phyloP scores from a whole-genome alignment of 2,329 filamentous ascomycete species.

The Cladophialophora chaetospira region DNA sequence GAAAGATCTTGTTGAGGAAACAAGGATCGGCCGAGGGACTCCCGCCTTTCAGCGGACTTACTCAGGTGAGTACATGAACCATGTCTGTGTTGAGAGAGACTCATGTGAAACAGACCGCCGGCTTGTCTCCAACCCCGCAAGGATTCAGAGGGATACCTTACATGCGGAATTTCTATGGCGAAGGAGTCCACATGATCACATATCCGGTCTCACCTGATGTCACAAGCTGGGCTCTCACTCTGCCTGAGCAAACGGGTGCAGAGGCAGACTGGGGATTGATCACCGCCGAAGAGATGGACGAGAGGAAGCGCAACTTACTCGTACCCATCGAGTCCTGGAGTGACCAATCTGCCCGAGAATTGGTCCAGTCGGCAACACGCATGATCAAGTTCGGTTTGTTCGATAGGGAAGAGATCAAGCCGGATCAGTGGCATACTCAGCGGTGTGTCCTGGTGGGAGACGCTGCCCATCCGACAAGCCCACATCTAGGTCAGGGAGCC shows the following conservation, averaged over 20 bases:
- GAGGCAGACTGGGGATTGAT: conserved; percentile 21
- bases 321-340: conserved; percentile 9
- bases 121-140: conserved; percentile 16
- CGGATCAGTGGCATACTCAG: conserved; percentile 19
- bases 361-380: conserved; percentile 10
- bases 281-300: conserved; percentile 13
- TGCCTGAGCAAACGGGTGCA: conserved; percentile 13
- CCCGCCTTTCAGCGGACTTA: conserved; percentile 16
- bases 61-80: conserved; percentile 12
- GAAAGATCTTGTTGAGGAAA: conserved; percentile 14
- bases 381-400: conserved; percentile 26
- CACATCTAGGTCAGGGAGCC: conserved; percentile 19
- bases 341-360: conserved; percentile 1
- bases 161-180: conserved; percentile 22
- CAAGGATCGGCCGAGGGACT: conserved; percentile 6
- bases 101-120: conserved; percentile 14
- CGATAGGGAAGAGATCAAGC: conserved; percentile 19
- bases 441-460: conserved; percentile 16
- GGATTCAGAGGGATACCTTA: neutral
- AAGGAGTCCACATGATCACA: conserved; percentile 23
- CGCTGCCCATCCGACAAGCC: conserved; percentile 23
- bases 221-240: conserved; percentile 20
- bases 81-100: neutral
- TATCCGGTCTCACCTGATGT: conserved; percentile 19
- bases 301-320: conserved; percentile 13